Evolutionary conservation across 768 basidiomycete species (phyloP).

Genomic region (Termitomyces titanicus): DNA sequence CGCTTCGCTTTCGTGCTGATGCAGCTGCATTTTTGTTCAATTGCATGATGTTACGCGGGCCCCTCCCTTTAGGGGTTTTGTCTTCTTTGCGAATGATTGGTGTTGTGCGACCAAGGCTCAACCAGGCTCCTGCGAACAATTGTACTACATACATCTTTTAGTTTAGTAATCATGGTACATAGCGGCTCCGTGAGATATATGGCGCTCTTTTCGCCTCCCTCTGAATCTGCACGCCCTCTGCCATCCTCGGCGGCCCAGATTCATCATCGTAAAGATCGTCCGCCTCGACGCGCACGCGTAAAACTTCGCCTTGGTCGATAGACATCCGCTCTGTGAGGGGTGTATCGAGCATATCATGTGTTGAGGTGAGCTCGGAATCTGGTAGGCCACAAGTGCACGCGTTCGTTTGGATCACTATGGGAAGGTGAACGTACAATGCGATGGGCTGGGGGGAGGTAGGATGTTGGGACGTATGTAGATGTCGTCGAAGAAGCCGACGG

Average conservation of each 20-base stretch:
- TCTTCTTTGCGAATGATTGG: neutral
- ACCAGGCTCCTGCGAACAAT: no score
- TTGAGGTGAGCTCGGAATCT: slow-evolving; percentile 46
- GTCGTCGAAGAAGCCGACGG: slow-evolving; percentile 91
- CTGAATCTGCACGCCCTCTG: slow-evolving; percentile 61
- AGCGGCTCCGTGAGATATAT: no score
- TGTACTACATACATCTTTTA: no score
- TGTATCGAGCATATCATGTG: slow-evolving; percentile 68
- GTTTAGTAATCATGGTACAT: no score
- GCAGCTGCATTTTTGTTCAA: neutral
- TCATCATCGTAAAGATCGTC: slow-evolving; percentile 88
- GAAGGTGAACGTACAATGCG: slow-evolving; percentile 57
- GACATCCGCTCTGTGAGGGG: slow-evolving; percentile 69
- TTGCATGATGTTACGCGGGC: neutral
- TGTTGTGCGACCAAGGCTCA: no score
- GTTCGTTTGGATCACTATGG: slow-evolving; percentile 76
- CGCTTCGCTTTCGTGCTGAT: neutral
- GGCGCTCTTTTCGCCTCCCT: slow-evolving; percentile 53
- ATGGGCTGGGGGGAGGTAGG: slow-evolving; percentile 79
- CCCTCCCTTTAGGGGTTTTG: neutral
- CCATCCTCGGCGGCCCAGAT: slow-evolving; percentile 75
- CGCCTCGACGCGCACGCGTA: slow-evolving; percentile 74
- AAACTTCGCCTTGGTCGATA: slow-evolving; percentile 70
- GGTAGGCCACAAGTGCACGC: slow-evolving; percentile 83
- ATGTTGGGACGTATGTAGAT: slow-evolving; percentile 79